Evolutionary conservation across 2,329 filamentous ascomycete species (phyloP), one percentile per base, ranked within the genome.

Genomic region (Ilyonectria sp.): DNA sequence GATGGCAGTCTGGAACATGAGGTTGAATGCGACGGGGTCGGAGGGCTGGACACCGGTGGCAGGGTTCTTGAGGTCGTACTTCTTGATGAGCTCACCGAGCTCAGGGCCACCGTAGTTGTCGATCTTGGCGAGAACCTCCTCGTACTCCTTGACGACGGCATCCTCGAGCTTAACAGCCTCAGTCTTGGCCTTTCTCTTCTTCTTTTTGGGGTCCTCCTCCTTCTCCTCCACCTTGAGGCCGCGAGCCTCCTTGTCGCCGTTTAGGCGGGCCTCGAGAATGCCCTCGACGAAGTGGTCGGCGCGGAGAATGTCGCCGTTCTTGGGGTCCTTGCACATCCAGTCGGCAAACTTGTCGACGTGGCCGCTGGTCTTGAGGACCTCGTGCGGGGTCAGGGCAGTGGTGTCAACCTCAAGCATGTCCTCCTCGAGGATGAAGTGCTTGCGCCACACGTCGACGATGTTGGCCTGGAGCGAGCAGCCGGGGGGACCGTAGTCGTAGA

Each of bases 271-370:
- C 85, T 98, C 95, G 59, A 99, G 89, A 43, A 98, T 91, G 76
- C 97, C 94, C 86, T 98, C 95, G 73, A 99, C 95, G 76, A 98
- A 90, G 85, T 99, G 96, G 79, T 99, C 96, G 65, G 96, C 94
- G 75, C 96, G 91, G 80, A 99, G 91, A 78, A 98, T 97, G 82
- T 99, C 96, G 79, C 96, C 96, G 77, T 92, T 97, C 88, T 97
- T 97, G 70, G 95, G 94, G 82, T 99, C 96, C 83, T 97, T 97
- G 91, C 94, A 97, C 95, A 98, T 98, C 94, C 93, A 98, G 82
- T 98, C 95, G 82, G 94, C 93, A 79, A 98, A 98, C 83, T 97
- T 97, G 82, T 98, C 95, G 72, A 98, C 96, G 84, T 99, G 96
- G 71, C 96, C 96, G 81, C 91, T 93, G 60, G 95, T 97, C 88